Evolutionary conservation across 306 rosid genomes (phyloP).

Genomic region (Vachellia pachyceras): DNA sequence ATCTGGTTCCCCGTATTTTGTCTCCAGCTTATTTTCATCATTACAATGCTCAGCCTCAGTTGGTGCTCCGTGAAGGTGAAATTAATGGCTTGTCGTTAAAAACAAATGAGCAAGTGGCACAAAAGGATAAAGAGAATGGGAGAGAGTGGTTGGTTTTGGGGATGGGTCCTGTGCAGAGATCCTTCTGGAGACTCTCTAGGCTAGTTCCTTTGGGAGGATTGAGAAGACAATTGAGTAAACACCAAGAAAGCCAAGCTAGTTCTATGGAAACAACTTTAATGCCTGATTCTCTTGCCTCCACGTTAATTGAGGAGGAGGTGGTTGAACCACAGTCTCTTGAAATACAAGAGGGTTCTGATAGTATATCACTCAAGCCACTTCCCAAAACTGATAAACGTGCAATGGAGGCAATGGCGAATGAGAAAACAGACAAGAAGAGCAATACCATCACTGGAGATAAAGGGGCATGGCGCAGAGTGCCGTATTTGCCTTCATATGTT

Average conservation of each 20-base stretch:
- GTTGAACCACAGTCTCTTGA: constrained; percentile 87
- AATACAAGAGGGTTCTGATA: constrained; percentile 91
- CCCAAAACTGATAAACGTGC: constrained; percentile 57
- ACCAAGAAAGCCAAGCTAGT: constrained; percentile 51
- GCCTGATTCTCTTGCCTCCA: constrained; percentile 57
- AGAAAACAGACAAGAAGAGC: constrained; percentile 55
- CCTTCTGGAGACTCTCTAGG: constrained; percentile 92
- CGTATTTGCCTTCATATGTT: constrained; percentile 93
- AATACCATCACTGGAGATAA: constrained; percentile 52
- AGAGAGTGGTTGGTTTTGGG: constrained; percentile 91
- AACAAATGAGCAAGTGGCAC: constrained; percentile 58
- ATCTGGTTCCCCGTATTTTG: constrained; percentile 90
- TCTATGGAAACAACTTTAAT: constrained; percentile 52
- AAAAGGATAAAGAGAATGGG: constrained; percentile 60
- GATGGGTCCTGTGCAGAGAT: constrained; percentile 89
- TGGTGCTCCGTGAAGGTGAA: constrained; percentile 52
- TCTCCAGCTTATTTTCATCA: constrained; percentile 98
- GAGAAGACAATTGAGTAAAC: constrained; percentile 64
- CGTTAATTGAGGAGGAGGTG: constrained; percentile 71
- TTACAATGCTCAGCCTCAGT: constrained; percentile 78
- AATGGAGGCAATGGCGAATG: constrained; percentile 52
- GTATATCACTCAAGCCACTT: constrained; percentile 91
- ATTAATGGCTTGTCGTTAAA: constrained; percentile 42
- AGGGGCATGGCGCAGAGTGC: constrained; percentile 75
- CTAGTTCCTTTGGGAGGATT: constrained; percentile 90